Percentiles rank a stretch among this genome's conserved stretches.
Conservation (phyloP, 768 basidiomycete species). For the Boletales sp. region DNA sequence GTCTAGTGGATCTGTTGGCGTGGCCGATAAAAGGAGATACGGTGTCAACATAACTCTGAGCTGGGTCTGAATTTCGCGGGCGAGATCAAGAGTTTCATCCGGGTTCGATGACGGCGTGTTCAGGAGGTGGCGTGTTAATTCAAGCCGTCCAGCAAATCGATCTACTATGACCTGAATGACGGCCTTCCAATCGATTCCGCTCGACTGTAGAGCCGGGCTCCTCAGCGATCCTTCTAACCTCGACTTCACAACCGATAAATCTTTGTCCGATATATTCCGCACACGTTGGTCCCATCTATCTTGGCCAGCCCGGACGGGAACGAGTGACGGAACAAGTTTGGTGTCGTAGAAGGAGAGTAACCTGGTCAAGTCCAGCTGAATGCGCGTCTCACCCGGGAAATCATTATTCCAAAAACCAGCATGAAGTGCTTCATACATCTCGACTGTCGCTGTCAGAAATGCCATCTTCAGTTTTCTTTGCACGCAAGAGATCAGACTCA, state of each 20-base stretch:
- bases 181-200: constrained; percentile 33
- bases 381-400: no score
- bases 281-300: no score
- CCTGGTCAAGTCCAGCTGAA: no score
- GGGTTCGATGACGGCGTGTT: constrained; percentile 3
- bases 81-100: constrained; percentile 2
- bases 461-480: no score
- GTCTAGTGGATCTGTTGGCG: constrained; percentile 3
- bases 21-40: constrained; percentile 20
- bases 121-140: constrained; percentile 23
- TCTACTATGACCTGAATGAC: constrained; percentile 29
- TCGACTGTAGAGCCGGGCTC: constrained; percentile 2
- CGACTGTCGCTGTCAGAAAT: no score
- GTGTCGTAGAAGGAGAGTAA: no score
- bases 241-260: constrained; percentile 11
- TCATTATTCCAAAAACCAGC: no score
- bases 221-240: constrained; percentile 13
- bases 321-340: no score
- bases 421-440: no score
- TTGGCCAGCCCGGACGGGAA: no score
- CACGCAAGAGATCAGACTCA: no score
- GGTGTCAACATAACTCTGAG: constrained; percentile 29
- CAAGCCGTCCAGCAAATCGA: constrained; percentile 30
- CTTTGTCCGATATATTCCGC: constrained; percentile 22
- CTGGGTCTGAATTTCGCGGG: constrained; percentile 17